Evolutionary conservation across 2,329 filamentous ascomycete genomes (phyloP), one percentile per base, ranked within the genome.

Genomic region (Truncatella angustata): DNA sequence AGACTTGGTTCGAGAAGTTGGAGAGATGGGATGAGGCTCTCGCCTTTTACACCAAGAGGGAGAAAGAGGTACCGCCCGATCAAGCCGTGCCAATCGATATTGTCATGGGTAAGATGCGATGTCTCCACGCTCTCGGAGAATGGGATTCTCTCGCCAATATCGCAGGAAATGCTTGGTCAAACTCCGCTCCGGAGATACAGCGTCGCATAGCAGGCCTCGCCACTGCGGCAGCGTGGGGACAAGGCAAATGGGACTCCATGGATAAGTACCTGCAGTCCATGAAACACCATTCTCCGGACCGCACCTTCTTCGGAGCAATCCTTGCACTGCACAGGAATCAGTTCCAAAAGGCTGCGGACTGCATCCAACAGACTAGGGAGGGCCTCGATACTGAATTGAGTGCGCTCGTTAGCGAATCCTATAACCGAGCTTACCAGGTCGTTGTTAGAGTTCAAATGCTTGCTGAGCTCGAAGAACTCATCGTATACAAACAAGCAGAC

Each of bases 91-190:
- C 91, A 0, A 91, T 99, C 55, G 94, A 97, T 54, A 91, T 99
- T 50, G 91, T 96, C 30, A 97, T 99, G 92, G 94, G 94, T 59
- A 99, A 99, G 73, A 99, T 99, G 94, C 86, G 94, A 44, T 99
- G 94, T 78, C 75, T 97, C 57, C 94, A 99, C 67, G 95, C 94
- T 7, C 79, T 99, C 32, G 94, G 94, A 56, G 94, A 99, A 70
- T 99, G 94, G 94, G 95, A 97, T 60, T 85, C 91, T 4, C 78
- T 99, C 14, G 95, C 93, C 1, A 86, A 85, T 45, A 78, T 99
- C 50, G 93, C 92, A 0, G 88, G 95, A 65, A 91, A 92, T 66
- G 96, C 93, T 48, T 99, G 94, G 94, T 84, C 89, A 59, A 91
- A 92, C 66, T 94, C 93, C 6, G 86, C 86, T 4, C 81, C 88